These are phyloP conservation scores for Laburnicola sp. DNA, from an alignment of 2,329 filamentous ascomycete genomes.

Conservation along the genomic window DNA sequence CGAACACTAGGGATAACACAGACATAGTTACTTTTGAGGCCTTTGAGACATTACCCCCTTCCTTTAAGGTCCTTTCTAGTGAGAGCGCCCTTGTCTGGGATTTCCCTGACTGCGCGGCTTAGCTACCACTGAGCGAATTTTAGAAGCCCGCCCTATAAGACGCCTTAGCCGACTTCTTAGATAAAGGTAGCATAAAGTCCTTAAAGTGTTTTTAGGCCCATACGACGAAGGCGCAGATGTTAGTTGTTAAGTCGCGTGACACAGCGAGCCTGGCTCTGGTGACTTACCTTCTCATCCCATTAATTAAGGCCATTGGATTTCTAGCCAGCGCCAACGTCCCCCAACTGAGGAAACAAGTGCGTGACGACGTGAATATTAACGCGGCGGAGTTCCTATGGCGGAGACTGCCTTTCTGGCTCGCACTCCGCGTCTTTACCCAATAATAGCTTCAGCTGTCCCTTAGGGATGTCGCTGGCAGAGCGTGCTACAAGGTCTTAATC, in stretches of 20 bases:
- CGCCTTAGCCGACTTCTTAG: constrained; percentile 55
- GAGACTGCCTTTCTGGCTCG: constrained; percentile 62
- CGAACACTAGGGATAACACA: neutral
- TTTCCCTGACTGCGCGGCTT: constrained; percentile 59
- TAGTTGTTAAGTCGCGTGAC: constrained; percentile 58
- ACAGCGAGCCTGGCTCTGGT: constrained; percentile 59
- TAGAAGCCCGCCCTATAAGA: constrained; percentile 49
- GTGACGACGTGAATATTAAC: constrained; percentile 61
- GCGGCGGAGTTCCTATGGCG: constrained; percentile 60
- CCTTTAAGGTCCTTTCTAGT: constrained; percentile 55
- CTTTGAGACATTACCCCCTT: constrained; percentile 60
- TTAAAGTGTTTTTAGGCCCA: constrained; percentile 57
- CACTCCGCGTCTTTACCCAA: constrained; percentile 60
- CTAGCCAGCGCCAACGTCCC: constrained; percentile 36
- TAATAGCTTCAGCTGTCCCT: constrained; percentile 51
- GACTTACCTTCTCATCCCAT: constrained; percentile 60
- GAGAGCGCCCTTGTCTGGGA: constrained; percentile 57
- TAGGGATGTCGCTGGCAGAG: constrained; percentile 47
- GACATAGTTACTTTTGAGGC: constrained; percentile 55
- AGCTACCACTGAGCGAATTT: constrained; percentile 49
- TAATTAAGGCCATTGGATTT: constrained; percentile 58
- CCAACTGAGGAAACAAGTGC: constrained; percentile 58
- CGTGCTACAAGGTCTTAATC: constrained; percentile 61
- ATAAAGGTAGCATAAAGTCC: constrained; percentile 57
- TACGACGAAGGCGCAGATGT: constrained; percentile 54